These are phyloP conservation scores for Zoysia pacifica DNA, from an alignment of 176 grass and related monocot genomes.

Conservation along the genomic window DNA sequence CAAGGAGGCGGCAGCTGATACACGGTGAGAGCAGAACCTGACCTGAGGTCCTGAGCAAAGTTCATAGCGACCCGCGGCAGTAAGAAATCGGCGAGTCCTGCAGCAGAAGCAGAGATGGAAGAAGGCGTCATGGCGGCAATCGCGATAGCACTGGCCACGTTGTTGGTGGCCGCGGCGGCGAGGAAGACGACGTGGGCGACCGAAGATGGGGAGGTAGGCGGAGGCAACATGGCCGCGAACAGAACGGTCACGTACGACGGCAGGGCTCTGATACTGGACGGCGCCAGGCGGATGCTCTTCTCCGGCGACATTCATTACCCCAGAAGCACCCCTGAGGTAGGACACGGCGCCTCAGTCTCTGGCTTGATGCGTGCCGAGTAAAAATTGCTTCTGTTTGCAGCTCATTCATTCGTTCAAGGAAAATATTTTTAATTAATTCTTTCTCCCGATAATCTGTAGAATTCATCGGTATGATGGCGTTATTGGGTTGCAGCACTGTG, in stretches of 20 bases:
- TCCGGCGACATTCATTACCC: constrained; percentile 77
- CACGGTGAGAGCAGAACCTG: neutral
- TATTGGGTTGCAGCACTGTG: no score
- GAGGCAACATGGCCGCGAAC: neutral
- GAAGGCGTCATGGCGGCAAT: neutral
- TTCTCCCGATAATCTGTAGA: neutral
- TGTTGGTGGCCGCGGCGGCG: neutral
- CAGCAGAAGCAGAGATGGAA: no score
- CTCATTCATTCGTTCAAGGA: neutral
- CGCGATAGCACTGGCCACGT: neutral
- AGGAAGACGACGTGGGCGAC: neutral
- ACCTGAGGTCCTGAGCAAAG: neutral
- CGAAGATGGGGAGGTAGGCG: constrained; percentile 1
- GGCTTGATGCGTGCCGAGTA: neutral
- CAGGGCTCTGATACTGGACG: constrained; percentile 63
- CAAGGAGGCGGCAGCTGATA: neutral
- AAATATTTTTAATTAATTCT: neutral
- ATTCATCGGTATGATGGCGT: neutral
- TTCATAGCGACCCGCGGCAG: no score
- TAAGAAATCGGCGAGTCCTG: no score
- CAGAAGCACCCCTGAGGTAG: constrained; percentile 63
- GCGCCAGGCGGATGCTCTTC: constrained; percentile 58
- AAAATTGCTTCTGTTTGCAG: neutral
- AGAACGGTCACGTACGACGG: constrained; percentile 69
- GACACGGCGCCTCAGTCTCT: neutral